Percentiles rank a stretch among this genome's conserved stretches.
phyloP scores from a whole-genome alignment of 2,329 filamentous ascomycete genomes.

The Bertia moriformis region DNA sequence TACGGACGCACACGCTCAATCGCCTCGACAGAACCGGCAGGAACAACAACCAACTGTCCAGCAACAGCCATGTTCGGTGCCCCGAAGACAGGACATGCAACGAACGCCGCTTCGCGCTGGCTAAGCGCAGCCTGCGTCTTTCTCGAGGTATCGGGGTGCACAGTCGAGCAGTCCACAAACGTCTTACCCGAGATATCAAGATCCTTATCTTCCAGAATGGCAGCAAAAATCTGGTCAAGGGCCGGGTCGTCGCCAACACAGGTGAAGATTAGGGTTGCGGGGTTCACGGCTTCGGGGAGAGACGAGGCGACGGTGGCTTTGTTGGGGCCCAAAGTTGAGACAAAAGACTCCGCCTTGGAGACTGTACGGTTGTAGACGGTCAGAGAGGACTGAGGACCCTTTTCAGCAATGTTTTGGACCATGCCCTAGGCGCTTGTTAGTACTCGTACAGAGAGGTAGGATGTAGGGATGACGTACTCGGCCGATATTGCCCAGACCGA shows the following conservation, averaged over 20 bases:
- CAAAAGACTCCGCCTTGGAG: constrained; percentile 49
- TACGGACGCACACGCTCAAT: constrained; percentile 56
- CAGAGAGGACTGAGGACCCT: constrained; percentile 60
- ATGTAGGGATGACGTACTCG: constrained; percentile 34
- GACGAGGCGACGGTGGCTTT: constrained; percentile 46
- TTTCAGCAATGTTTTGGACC: constrained; percentile 69
- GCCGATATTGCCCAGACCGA: constrained; percentile 81
- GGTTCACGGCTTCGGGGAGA: constrained; percentile 49
- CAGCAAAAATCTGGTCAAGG: constrained; percentile 44
- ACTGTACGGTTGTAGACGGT: constrained; percentile 69
- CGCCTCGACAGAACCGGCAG: constrained; percentile 46
- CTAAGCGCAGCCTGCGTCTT: constrained; percentile 41
- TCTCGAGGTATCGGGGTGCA: constrained; percentile 70
- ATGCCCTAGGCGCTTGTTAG: constrained; percentile 45
- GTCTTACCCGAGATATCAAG: constrained; percentile 52
- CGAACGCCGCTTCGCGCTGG: constrained; percentile 53
- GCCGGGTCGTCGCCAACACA: constrained; percentile 69
- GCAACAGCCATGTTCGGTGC: constrained; percentile 56
- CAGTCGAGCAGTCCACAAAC: constrained; percentile 75
- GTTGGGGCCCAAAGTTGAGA: constrained; percentile 38
- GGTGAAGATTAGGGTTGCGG: constrained; percentile 67
- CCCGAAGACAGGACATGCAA: constrained; percentile 63
- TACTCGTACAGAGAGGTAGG: constrained; percentile 5
- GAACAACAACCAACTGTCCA: constrained; percentile 59
- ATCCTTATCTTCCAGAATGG: constrained; percentile 29